Base-by-base conservation (phyloP, 352 stramenopile genomes). In the Phytopythium boreale region DNA sequence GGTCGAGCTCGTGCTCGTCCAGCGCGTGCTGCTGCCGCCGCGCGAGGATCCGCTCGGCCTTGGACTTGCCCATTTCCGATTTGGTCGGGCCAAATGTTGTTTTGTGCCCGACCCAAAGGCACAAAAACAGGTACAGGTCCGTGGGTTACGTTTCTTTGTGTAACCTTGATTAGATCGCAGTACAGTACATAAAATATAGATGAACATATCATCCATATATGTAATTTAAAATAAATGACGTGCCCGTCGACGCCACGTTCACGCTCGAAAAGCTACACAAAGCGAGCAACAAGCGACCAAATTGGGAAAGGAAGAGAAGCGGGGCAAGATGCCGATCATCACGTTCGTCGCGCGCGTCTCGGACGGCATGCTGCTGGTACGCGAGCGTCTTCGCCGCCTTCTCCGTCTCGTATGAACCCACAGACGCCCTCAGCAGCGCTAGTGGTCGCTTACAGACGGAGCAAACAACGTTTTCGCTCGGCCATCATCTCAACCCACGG, bases 301-400 rank as follows among this genome's bases (percentile, higher is more conserved):
- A 24, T 34, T 11, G 46, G 46, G 24, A 31, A 29, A 29, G 46
- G 1, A 56, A 24, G 17, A 0, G 17, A 39, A 14, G 31, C 50
- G 26, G 11, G 26, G 52, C 52, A 67, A 59, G 8, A 98, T 98
- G 94, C 93, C 94, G 64, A 96, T 97, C 66, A 93, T 98, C 70
- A 98, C 94, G 53, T 97, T 98, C 69, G 82, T 98, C 10, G 94
- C 94, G 66, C 89, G 94, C 62, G 85, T 98, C 37, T 97, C 88
- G 47, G 94, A 98, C 71, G 94, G 94, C 56, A 96, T 98, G 79
- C 77, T 98, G 55, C 84, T 98, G 68, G 87, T 96, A 57, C 61
- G 81, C 68, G 39, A 20, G 44, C 47, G 5, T n/a, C 47, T 36
- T n/a, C 0, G 0, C 5, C 47, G 5, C 10, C 22, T 53, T n/a